phyloP scores from a whole-genome alignment of 352 stramenopile species.

The Peronospora tabacina region DNA sequence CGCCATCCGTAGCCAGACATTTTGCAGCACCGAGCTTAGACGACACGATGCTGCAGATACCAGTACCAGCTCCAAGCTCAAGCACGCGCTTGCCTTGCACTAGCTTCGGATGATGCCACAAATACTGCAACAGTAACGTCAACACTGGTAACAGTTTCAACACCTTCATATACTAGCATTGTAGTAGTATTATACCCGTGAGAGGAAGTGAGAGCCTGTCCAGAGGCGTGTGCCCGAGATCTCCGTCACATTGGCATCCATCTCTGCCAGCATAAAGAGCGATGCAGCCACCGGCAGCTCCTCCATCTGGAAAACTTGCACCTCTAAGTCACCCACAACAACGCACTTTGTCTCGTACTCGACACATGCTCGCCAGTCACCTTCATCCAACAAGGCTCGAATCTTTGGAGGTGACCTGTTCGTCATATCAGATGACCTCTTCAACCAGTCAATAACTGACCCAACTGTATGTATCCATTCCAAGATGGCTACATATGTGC shows the following conservation, averaged over 20 bases:
- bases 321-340: slow-evolving; percentile 31
- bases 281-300: slow-evolving; percentile 45
- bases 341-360: slow-evolving; percentile 51
- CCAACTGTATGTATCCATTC: neutral
- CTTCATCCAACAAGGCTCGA: slow-evolving; percentile 21
- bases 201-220: slow-evolving; percentile 63
- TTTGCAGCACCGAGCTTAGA: slow-evolving; percentile 38
- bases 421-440: slow-evolving; percentile 6
- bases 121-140: slow-evolving; percentile 27
- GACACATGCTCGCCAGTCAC: slow-evolving; percentile 42
- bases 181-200: slow-evolving; percentile 18
- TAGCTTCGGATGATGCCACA: slow-evolving; percentile 38
- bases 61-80: slow-evolving; percentile 65
- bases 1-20: slow-evolving; percentile 58
- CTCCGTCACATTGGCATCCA: slow-evolving; percentile 52
- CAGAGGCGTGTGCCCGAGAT: slow-evolving; percentile 75
- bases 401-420: neutral
- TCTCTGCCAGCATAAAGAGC: slow-evolving; percentile 57
- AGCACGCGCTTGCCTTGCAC: slow-evolving; percentile 44
- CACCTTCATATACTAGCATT: neutral
- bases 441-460: slow-evolving; percentile 12
- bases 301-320: slow-evolving; percentile 54
- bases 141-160: slow-evolving; percentile 4
- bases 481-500: neutral
- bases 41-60: slow-evolving; percentile 63